A percentile compares a stretch with the other conserved stretches of the same genome.
Conservation (phyloP, 257 asterid species). For the Thymus mandschuricus region DNA sequence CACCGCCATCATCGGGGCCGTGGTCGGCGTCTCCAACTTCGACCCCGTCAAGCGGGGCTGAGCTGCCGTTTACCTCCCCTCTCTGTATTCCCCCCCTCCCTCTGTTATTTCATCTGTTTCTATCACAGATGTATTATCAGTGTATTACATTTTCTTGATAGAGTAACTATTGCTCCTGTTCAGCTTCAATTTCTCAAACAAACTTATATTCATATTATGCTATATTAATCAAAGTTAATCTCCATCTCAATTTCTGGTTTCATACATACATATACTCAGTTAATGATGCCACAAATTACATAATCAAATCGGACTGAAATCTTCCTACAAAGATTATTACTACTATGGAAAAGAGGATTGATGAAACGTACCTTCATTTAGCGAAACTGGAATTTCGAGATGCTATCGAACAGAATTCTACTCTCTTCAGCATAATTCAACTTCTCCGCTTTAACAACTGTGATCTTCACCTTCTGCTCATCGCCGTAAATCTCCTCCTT, state of each 20-base stretch:
- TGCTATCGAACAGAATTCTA: constrained; percentile 52
- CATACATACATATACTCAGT: constrained; percentile 4
- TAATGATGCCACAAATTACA: constrained; percentile 2
- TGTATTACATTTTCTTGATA: constrained; percentile 35
- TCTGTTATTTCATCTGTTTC: constrained; percentile 37
- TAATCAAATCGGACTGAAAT: background rate
- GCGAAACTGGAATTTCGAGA: constrained; percentile 38
- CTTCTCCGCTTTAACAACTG: constrained; percentile 86
- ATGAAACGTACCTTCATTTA: constrained; percentile 23
- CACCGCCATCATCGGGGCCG: constrained; percentile 60
- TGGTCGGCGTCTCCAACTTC: constrained; percentile 76
- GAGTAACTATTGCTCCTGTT: constrained; percentile 24
- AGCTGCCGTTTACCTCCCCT: constrained; percentile 23
- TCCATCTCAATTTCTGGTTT: no score
- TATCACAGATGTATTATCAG: constrained; percentile 34
- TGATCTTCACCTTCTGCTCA: constrained; percentile 82
- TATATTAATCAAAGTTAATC: no score
- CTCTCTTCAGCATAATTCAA: constrained; percentile 65
- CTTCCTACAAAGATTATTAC: constrained; percentile 12
- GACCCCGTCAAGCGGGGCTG: constrained; percentile 85
- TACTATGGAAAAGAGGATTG: background rate
- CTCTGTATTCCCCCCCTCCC: background rate
- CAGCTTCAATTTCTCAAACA: constrained; percentile 20
- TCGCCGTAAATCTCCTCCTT: constrained; percentile 91
- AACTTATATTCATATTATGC: background rate